Conservation (phyloP, 169 alveolate genomes). For the Eimeria falciformis region DNA sequence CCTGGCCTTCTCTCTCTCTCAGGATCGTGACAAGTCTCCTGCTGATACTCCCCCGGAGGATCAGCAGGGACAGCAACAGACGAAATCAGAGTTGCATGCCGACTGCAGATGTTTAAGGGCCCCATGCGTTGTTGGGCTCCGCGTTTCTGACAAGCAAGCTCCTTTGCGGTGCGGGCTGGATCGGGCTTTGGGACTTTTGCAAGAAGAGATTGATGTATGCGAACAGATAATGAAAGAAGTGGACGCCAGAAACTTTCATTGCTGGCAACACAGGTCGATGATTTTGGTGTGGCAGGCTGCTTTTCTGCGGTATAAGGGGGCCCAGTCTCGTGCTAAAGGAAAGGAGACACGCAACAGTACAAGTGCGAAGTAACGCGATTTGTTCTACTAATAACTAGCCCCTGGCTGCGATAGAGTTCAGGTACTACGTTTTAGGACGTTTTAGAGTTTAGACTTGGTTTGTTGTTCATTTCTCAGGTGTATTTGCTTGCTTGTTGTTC, state of each 20-base stretch:
- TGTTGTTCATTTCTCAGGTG: too few species aligned
- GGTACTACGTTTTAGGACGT: too few species aligned
- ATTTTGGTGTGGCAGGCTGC: constrained; percentile 36
- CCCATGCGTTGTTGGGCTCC: not conserved
- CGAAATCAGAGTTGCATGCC: not conserved
- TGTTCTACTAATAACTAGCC: too few species aligned
- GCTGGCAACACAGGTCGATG: constrained; percentile 60
- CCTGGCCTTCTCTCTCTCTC: not conserved
- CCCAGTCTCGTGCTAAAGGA: not conserved
- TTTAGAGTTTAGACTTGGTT: too few species aligned
- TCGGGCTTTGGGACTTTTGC: not conserved
- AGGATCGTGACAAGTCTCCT: not conserved
- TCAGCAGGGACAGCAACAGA: not conserved
- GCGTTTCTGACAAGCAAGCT: not conserved
- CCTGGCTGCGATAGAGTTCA: too few species aligned
- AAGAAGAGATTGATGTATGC: constrained; percentile 31
- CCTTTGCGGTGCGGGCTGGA: not conserved
- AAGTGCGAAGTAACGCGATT: too few species aligned
- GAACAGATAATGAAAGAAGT: constrained; percentile 9
- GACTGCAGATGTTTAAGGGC: not conserved
- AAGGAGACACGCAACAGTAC: not conserved
- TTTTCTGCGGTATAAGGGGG: not conserved
- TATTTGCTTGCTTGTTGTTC: not conserved
- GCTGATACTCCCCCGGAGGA: not conserved
- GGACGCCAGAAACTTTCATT: constrained; percentile 68